These are phyloP conservation scores for Aspergillus sp. DNA, from an alignment of 2,329 filamentous ascomycete genomes.

Conservation along the genomic window DNA sequence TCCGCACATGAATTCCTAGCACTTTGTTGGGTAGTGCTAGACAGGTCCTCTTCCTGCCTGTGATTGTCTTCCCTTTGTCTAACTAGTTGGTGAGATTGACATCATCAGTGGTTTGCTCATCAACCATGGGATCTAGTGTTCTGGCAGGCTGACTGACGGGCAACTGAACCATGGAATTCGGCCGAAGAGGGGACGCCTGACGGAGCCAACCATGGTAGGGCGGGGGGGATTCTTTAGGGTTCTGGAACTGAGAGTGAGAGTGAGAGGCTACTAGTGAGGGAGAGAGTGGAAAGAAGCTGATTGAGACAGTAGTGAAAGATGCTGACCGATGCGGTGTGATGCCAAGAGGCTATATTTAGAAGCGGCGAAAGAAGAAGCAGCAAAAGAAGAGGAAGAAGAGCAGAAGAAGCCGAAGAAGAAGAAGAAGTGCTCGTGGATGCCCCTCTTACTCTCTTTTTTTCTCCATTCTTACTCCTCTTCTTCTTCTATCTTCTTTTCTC, in stretches of 20 bases:
- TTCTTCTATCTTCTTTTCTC: too few relatives aligned
- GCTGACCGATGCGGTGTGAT: slow-evolving; percentile 6
- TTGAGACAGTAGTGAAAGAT: background rate
- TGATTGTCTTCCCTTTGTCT: background rate
- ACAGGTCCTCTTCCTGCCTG: background rate
- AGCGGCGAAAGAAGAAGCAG: background rate
- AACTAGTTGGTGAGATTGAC: too few relatives aligned
- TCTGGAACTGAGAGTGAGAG: background rate
- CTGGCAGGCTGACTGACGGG: background rate
- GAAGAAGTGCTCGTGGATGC: too few relatives aligned
- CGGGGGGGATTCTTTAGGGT: background rate
- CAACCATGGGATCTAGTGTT: too few relatives aligned
- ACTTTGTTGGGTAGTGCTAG: background rate
- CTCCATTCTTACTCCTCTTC: background rate
- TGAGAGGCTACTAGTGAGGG: background rate
- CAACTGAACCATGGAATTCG: background rate
- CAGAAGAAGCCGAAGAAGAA: too few relatives aligned
- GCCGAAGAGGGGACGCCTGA: too few relatives aligned
- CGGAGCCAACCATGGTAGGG: too few relatives aligned
- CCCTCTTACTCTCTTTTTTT: background rate
- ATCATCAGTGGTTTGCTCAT: too few relatives aligned
- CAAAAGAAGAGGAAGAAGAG: too few relatives aligned
- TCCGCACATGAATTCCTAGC: background rate
- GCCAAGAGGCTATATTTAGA: slow-evolving; percentile 10
- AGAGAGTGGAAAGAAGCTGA: background rate